A percentile compares a stretch with the other conserved stretches of the same genome.
phyloP scores from a whole-genome alignment of 2,329 filamentous ascomycete genomes.

The Cladosporium sp. region DNA sequence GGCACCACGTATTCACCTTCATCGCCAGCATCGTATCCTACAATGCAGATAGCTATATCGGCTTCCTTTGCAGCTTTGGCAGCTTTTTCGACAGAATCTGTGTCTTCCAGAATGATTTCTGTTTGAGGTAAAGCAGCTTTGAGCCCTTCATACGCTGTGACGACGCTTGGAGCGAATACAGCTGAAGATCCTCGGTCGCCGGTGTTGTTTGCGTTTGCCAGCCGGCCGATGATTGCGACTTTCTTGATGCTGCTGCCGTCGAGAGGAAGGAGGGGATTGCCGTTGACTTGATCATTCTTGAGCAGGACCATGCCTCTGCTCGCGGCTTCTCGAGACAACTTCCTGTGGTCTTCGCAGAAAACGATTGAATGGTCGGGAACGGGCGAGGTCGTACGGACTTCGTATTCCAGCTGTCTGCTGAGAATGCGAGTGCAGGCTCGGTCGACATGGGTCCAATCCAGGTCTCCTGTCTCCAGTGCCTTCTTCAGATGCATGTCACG shows the following conservation, averaged over 20 bases:
- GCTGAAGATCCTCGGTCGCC: slow-evolving; percentile 16
- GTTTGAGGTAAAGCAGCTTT: slow-evolving; percentile 9
- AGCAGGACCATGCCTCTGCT: slow-evolving; percentile 18
- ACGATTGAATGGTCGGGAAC: slow-evolving; percentile 9
- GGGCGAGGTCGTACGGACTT: neutral
- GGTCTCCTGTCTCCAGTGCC: slow-evolving; percentile 6
- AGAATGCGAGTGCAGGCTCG: slow-evolving; percentile 12
- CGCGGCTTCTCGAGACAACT: slow-evolving; percentile 16
- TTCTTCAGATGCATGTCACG: slow-evolving; percentile 5
- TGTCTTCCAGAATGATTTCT: slow-evolving; percentile 9
- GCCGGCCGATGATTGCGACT: slow-evolving; percentile 15
- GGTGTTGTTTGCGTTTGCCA: slow-evolving; percentile 16
- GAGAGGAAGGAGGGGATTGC: too few species aligned
- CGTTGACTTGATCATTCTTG: slow-evolving; percentile 12
- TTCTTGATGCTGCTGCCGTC: slow-evolving; percentile 11
- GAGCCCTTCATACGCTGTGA: slow-evolving; percentile 15
- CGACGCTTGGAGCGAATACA: slow-evolving; percentile 15
- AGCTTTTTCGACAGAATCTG: slow-evolving; percentile 13
- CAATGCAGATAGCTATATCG: slow-evolving; percentile 14
- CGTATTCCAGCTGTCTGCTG: slow-evolving; percentile 7
- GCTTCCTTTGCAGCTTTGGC: neutral
- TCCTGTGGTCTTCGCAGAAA: slow-evolving; percentile 15
- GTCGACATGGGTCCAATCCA: slow-evolving; percentile 4
- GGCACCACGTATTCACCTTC: slow-evolving; percentile 16
- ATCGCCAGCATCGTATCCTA: slow-evolving; percentile 10